Evolutionary conservation across 148 eudicot genomes (phyloP).

Genomic region (Gaultheria prostrata): DNA sequence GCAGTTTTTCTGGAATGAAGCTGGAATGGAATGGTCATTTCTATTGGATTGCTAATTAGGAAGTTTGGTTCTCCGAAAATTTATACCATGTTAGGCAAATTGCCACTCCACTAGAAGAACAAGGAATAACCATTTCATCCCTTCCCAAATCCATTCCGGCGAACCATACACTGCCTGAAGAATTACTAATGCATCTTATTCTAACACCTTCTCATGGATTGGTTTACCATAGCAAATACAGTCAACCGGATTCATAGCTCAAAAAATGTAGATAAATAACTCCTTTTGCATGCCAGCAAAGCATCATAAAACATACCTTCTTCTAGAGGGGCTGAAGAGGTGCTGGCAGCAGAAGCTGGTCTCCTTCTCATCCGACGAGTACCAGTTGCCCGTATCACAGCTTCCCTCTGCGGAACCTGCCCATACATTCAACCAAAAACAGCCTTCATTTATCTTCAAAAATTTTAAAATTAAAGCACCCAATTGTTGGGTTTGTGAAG

Average conservation of each 20-base stretch:
- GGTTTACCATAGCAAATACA: not conserved
- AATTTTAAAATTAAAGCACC: not conserved
- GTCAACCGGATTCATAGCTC: too few species aligned
- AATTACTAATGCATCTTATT: not conserved
- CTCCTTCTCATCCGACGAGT: slow-evolving; percentile 87
- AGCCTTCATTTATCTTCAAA: not conserved
- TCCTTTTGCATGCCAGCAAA: too few species aligned
- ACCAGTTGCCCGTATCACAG: slow-evolving; percentile 67
- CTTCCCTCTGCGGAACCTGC: slow-evolving; percentile 67
- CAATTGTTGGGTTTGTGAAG: not conserved
- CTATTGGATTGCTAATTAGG: too few species aligned
- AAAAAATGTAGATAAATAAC: too few species aligned
- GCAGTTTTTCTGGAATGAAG: too few species aligned
- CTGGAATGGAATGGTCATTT: too few species aligned
- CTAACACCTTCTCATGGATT: not conserved
- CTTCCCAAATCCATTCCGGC: not conserved
- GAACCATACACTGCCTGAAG: not conserved
- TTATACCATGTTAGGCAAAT: not conserved
- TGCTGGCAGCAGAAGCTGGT: slow-evolving; percentile 72
- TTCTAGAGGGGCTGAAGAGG: slow-evolving; percentile 70
- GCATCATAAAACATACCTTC: slow-evolving; percentile 28
- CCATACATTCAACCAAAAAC: not conserved
- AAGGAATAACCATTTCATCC: not conserved
- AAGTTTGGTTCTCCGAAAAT: too few species aligned
- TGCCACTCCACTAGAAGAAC: not conserved